These are phyloP conservation scores for Exophiala aquamarina DNA, from an alignment of 2,329 filamentous ascomycete genomes.

Conservation along the genomic window DNA sequence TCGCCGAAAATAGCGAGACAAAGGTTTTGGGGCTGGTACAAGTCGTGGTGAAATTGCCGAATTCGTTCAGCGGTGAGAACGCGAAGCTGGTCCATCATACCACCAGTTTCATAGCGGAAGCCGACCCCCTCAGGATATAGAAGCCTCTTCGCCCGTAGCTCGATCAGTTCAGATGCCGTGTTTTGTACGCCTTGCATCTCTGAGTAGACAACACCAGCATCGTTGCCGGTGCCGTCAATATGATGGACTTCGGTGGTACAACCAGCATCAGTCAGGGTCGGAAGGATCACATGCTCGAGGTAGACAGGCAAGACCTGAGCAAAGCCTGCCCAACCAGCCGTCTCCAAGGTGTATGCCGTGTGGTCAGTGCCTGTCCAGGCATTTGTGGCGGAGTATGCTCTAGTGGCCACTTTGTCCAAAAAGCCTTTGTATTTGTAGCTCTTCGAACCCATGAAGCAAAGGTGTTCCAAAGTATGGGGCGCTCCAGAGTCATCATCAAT, in stretches of 20 bases:
- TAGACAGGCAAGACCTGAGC: slow-evolving; percentile 93
- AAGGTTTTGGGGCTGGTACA: slow-evolving; percentile 97
- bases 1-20: slow-evolving; percentile 91
- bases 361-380: slow-evolving; percentile 97
- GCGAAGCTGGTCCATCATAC: slow-evolving; percentile 88
- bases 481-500: slow-evolving; percentile 97
- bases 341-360: slow-evolving; percentile 92
- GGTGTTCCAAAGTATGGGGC: slow-evolving; percentile 80
- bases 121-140: slow-evolving; percentile 87
- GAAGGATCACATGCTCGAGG: slow-evolving; percentile 87
- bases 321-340: slow-evolving; percentile 96
- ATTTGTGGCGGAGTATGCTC: slow-evolving; percentile 91
- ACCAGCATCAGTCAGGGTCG: slow-evolving; percentile 86
- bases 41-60: slow-evolving; percentile 88
- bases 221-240: slow-evolving; percentile 86
- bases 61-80: slow-evolving; percentile 86
- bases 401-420: slow-evolving; percentile 87
- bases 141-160: slow-evolving; percentile 73
- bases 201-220: slow-evolving; percentile 96
- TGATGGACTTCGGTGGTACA: slow-evolving; percentile 97
- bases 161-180: slow-evolving; percentile 79
- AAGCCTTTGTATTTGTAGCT: slow-evolving; percentile 94
- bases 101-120: slow-evolving; percentile 97
- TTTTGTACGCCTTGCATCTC: slow-evolving; percentile 98
- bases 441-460: slow-evolving; percentile 87